These are phyloP conservation scores for Melastoma malabathricum DNA, from an alignment of 345 rosid species.

Conservation along the genomic window DNA sequence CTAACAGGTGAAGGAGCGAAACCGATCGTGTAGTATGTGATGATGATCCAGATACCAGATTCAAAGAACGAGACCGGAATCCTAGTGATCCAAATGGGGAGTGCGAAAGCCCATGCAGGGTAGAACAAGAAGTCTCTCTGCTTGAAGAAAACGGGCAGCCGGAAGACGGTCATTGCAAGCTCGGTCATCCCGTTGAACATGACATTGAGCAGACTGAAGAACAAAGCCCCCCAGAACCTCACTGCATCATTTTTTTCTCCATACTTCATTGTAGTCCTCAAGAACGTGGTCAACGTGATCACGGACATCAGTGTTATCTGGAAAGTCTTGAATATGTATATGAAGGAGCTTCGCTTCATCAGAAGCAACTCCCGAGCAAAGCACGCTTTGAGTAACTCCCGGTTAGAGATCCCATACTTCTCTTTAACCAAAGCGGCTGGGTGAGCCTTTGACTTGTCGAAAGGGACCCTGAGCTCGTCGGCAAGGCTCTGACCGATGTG, in stretches of 20 bases:
- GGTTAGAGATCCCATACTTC: slow-evolving; percentile 19
- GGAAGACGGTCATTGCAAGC: slow-evolving; percentile 52
- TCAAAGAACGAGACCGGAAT: slow-evolving; percentile 46
- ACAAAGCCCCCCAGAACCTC: slow-evolving; percentile 41
- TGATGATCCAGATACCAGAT: slow-evolving; percentile 32
- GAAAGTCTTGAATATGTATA: slow-evolving; percentile 15
- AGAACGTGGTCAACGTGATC: slow-evolving; percentile 17
- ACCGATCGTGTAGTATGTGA: slow-evolving; percentile 43
- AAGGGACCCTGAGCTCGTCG: slow-evolving; percentile 11
- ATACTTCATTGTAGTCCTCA: slow-evolving; percentile 19
- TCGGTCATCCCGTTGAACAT: slow-evolving; percentile 42
- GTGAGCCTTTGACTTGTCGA: slow-evolving; percentile 13
- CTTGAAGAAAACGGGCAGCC: slow-evolving; percentile 70
- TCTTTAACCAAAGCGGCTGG: slow-evolving; percentile 23
- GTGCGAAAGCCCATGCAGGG: slow-evolving; percentile 53
- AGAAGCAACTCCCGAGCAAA: slow-evolving; percentile 15
- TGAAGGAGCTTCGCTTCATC: slow-evolving; percentile 16
- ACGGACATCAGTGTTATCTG: slow-evolving; percentile 20
- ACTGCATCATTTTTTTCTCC: slow-evolving; percentile 16
- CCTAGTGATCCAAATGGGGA: slow-evolving; percentile 44
- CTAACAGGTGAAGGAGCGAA: slow-evolving; percentile 31
- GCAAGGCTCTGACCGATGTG: slow-evolving; percentile 13
- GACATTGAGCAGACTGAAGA: slow-evolving; percentile 29
- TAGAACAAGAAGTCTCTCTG: slow-evolving; percentile 50
- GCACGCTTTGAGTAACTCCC: slow-evolving; percentile 24